Evolutionary conservation across 1,139 yeast genomes (phyloP).

Genomic region (Kodamaea arcana): DNA sequence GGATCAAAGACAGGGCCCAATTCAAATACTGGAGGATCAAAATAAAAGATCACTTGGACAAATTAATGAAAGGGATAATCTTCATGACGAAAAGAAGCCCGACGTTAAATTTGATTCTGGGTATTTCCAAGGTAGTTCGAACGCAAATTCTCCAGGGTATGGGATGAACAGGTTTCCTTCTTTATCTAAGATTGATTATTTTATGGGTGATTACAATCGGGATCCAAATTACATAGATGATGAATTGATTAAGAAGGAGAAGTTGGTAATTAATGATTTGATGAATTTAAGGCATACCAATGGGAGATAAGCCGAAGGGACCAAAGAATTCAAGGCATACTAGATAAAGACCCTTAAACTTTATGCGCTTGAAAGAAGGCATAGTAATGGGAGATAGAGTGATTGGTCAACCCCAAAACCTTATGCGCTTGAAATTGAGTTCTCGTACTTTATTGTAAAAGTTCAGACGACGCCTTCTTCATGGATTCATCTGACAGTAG

Average conservation of each 20-base stretch:
- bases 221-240: slow-evolving; percentile 11
- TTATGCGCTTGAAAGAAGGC: too few species aligned
- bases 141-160: slow-evolving; percentile 2
- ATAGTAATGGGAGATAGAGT: too few species aligned
- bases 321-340: too few species aligned
- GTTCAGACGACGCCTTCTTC: too few species aligned
- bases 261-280: slow-evolving; percentile 34
- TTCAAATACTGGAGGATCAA: slow-evolving; percentile 2
- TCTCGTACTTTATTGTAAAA: too few species aligned
- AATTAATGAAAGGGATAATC: neutral
- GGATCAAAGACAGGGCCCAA: slow-evolving; percentile 1
- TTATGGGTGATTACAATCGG: slow-evolving; percentile 24
- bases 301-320: neutral
- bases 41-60: slow-evolving; percentile 4
- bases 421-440: too few species aligned
- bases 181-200: slow-evolving; percentile 26
- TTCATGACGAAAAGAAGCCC: neutral
- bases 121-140: neutral
- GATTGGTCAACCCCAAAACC: too few species aligned
- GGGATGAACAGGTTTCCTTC: slow-evolving; percentile 22
- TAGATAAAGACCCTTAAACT: too few species aligned
- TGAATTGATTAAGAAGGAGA: slow-evolving; percentile 29
- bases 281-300: slow-evolving; percentile 19
- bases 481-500: too few species aligned
- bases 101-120: neutral